These are phyloP conservation scores for Lippia alba DNA, from an alignment of 305 asterid genomes.

Conservation along the genomic window DNA sequence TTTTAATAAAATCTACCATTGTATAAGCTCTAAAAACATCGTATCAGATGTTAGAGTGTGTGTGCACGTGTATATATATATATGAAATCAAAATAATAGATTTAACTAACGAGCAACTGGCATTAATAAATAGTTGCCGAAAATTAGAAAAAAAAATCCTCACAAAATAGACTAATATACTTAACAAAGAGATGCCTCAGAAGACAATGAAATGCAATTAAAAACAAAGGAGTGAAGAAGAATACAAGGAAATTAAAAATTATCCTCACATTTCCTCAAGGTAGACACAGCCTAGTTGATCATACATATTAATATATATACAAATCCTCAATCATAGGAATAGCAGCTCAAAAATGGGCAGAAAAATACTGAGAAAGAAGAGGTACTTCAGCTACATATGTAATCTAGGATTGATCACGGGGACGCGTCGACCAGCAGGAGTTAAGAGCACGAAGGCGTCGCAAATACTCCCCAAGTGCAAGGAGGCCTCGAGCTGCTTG, in stretches of 20 bases:
- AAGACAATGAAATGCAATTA: conserved; percentile 12
- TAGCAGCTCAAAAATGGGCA: conserved; percentile 45
- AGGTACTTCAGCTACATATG: not conserved
- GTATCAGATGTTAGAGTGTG: too few species aligned
- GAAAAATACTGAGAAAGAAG: conserved; percentile 12
- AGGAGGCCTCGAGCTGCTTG: conserved; percentile 81
- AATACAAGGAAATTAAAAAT: conserved; percentile 20
- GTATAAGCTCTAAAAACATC: too few species aligned
- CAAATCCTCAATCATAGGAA: conserved; percentile 47
- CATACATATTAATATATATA: conserved; percentile 41
- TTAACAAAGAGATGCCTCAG: not conserved
- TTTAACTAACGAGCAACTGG: too few species aligned
- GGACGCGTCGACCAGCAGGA: conserved; percentile 60
- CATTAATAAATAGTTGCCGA: not conserved
- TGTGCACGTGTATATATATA: too few species aligned
- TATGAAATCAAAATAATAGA: too few species aligned
- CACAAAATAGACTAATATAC: not conserved
- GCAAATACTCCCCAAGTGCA: conserved; percentile 76
- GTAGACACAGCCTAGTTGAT: conserved; percentile 32
- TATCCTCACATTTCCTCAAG: conserved; percentile 37
- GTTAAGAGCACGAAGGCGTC: conserved; percentile 72
- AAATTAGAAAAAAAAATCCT: not conserved
- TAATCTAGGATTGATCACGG: conserved; percentile 44
- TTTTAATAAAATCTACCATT: too few species aligned
- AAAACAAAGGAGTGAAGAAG: not conserved